Percentiles rank a stretch among this genome's conserved stretches.
These are phyloP conservation scores for Beta lomatogona DNA, from an alignment of 179 eudicot species.

Conservation along the genomic window DNA sequence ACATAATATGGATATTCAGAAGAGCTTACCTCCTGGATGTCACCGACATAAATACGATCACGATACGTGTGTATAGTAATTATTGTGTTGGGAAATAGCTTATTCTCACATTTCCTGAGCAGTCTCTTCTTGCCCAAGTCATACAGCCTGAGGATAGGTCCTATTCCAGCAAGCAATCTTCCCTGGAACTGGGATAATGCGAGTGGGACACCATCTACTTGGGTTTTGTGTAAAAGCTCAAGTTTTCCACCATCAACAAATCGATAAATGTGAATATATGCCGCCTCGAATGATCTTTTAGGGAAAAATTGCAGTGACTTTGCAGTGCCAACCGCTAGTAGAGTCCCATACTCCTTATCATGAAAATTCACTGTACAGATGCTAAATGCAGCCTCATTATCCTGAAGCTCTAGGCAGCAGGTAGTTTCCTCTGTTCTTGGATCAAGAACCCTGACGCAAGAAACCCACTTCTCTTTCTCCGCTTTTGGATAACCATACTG, in stretches of 20 bases:
- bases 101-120: slow-evolving; percentile 98
- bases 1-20: background rate
- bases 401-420: slow-evolving; percentile 96
- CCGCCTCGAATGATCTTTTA: slow-evolving; percentile 64
- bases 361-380: slow-evolving; percentile 92
- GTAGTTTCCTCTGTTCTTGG: slow-evolving; percentile 75
- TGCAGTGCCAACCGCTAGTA: slow-evolving; percentile 96
- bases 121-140: slow-evolving; percentile 88
- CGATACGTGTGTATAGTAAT: slow-evolving; percentile 88
- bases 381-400: slow-evolving; percentile 95
- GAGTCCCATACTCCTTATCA: slow-evolving; percentile 94
- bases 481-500: slow-evolving; percentile 95
- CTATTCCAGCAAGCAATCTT: slow-evolving; percentile 89
- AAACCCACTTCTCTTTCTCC: slow-evolving; percentile 89
- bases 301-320: slow-evolving; percentile 94
- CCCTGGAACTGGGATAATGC: slow-evolving; percentile 94
- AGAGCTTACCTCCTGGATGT: slow-evolving; percentile 88
- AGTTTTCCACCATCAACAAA: slow-evolving; percentile 89
- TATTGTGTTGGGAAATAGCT: slow-evolving; percentile 88
- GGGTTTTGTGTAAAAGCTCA: slow-evolving; percentile 96
- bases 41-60: slow-evolving; percentile 97
- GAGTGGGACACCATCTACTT: slow-evolving; percentile 93
- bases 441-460: slow-evolving; percentile 95
- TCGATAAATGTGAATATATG: slow-evolving; percentile 89
- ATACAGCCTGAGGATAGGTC: slow-evolving; percentile 83